Conservation (phyloP, 192 early-diverging fungal genomes). For the Backusella tarrabulga region DNA sequence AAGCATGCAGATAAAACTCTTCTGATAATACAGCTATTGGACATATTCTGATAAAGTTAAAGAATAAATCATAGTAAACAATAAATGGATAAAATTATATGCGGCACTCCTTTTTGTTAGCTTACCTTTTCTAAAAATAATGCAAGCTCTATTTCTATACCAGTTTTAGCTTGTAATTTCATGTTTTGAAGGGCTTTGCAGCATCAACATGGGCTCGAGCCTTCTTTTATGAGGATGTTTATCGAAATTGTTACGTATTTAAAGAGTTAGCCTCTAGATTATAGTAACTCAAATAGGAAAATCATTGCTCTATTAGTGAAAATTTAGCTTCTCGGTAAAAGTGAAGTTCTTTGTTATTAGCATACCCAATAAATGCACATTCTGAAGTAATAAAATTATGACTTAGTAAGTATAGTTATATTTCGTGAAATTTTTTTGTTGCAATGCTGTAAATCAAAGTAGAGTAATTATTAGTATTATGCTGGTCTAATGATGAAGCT, state of each 20-base stretch:
- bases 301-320: not conserved
- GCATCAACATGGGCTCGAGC: not conserved
- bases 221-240: not conserved
- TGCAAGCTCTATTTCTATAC: not conserved
- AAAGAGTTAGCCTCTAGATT: not conserved
- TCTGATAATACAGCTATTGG: not conserved
- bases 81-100: not conserved
- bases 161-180: not conserved
- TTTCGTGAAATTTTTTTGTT: no score
- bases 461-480: not conserved
- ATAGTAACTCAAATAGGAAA: not conserved
- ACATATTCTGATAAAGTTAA: not conserved
- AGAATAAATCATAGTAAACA: not conserved
- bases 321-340: not conserved
- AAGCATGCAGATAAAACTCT: not conserved
- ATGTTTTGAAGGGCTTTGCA: not conserved
- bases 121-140: not conserved
- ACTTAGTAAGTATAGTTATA: no score
- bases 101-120: not conserved
- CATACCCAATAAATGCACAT: not conserved
- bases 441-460: no score
- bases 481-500: not conserved
- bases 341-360: not conserved
- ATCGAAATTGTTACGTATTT: not conserved
- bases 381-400: no score